Evolutionary conservation across 352 stramenopile genomes (phyloP).

Genomic region (Phytophthora rubi): DNA sequence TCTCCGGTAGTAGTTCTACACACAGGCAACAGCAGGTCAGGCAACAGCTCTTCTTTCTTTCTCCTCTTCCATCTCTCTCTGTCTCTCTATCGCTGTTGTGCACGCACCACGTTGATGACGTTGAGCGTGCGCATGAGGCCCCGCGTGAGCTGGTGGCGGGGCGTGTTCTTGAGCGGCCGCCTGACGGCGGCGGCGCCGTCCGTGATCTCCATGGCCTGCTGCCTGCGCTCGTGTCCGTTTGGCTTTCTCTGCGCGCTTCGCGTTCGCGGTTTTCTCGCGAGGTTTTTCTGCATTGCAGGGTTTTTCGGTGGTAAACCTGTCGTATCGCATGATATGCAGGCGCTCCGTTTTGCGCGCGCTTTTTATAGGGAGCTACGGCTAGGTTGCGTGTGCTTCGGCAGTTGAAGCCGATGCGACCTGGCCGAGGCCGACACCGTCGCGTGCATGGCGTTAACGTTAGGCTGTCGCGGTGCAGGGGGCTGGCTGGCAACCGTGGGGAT

Average conservation of each 20-base stretch:
- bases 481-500: background rate
- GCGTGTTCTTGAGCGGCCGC: conserved; percentile 46
- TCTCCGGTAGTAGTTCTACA: conserved; percentile 87
- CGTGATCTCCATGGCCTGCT: conserved; percentile 33
- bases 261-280: conserved; percentile 30
- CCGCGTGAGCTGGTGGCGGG: conserved; percentile 86
- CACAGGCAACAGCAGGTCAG: conserved; percentile 13
- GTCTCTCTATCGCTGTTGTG: background rate
- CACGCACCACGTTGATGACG: conserved; percentile 92
- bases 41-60: background rate
- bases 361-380: conserved; percentile 10
- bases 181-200: conserved; percentile 17
- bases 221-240: conserved; percentile 31
- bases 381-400: background rate
- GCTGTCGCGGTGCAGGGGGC: background rate
- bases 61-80: too few relatives aligned
- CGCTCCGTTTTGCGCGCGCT: conserved; percentile 24
- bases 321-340: conserved; percentile 21
- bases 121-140: conserved; percentile 97
- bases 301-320: conserved; percentile 35
- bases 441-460: background rate
- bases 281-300: conserved; percentile 36
- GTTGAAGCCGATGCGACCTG: conserved; percentile 3
- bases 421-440: background rate
- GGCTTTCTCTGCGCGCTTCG: conserved; percentile 1